Conservation (phyloP, 2,329 filamentous ascomycete species). For the Trichoderma sp. region DNA sequence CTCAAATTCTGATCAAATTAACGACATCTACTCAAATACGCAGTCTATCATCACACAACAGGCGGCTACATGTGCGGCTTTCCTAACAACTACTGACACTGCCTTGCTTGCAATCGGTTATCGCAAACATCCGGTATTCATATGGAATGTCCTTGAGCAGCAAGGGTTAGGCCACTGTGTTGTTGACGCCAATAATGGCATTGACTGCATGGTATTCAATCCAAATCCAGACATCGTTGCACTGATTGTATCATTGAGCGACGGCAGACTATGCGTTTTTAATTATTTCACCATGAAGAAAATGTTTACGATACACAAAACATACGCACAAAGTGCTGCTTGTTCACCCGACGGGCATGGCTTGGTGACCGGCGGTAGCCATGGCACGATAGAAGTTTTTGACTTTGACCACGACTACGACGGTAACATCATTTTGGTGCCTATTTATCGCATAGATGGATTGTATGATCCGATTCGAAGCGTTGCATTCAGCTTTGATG, state of each 20-base stretch:
- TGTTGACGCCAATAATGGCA: constrained; percentile 13
- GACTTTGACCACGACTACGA: neutral
- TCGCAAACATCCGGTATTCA: neutral
- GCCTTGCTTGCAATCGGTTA: neutral
- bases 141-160: neutral
- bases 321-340: constrained; percentile 1
- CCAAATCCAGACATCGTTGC: constrained; percentile 10
- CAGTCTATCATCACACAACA: no score
- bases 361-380: neutral
- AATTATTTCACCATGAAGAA: neutral
- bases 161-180: neutral
- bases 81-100: neutral
- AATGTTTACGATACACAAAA: neutral
- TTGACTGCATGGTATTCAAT: constrained; percentile 15
- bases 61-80: neutral
- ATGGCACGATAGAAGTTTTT: constrained; percentile 4
- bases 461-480: neutral
- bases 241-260: neutral
- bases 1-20: neutral
- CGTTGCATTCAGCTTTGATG: neutral
- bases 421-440: neutral
- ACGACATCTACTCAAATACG: neutral
- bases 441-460: constrained; percentile 5
- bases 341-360: constrained; percentile 4
- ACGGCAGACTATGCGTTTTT: constrained; percentile 14